These are phyloP conservation scores for Passiflora organensis DNA, from an alignment of 345 rosid species.

Conservation along the genomic window DNA sequence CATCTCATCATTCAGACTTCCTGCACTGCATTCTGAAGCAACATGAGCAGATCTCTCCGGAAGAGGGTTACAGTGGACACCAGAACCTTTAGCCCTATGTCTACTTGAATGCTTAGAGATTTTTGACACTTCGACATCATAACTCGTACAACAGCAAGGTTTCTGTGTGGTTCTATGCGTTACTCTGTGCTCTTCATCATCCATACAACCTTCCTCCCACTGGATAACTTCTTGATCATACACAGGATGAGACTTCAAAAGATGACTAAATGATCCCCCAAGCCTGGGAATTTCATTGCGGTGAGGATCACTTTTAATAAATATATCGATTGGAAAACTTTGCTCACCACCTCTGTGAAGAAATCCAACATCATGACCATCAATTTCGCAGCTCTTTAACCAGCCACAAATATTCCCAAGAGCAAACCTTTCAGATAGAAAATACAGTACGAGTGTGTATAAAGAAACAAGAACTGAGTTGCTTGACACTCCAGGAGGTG, in stretches of 20 bases:
- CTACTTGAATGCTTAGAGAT: slow-evolving; percentile 55
- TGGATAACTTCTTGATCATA: slow-evolving; percentile 60
- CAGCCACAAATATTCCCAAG: slow-evolving; percentile 44
- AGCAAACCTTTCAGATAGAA: slow-evolving; percentile 84
- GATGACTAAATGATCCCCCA: slow-evolving; percentile 85
- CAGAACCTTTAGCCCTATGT: slow-evolving; percentile 49
- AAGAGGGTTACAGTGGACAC: slow-evolving; percentile 53
- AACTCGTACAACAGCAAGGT: slow-evolving; percentile 90
- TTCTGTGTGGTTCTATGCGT: slow-evolving; percentile 71
- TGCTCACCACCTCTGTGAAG: slow-evolving; percentile 94
- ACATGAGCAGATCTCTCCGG: slow-evolving; percentile 85
- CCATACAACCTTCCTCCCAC: slow-evolving; percentile 98
- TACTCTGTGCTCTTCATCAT: slow-evolving; percentile 66
- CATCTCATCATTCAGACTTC: slow-evolving; percentile 78
- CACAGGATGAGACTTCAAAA: slow-evolving; percentile 64
- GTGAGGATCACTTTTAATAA: slow-evolving; percentile 73
- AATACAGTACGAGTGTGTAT: slow-evolving; percentile 78
- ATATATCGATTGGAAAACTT: slow-evolving; percentile 72
- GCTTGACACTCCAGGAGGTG: slow-evolving; percentile 77
- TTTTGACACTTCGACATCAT: slow-evolving; percentile 63
- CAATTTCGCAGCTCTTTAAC: slow-evolving; percentile 47
- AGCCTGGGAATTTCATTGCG: slow-evolving; percentile 84
- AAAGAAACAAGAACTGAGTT: slow-evolving; percentile 86
- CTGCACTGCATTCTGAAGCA: slow-evolving; percentile 73
- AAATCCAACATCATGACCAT: slow-evolving; percentile 53